Evolutionary conservation across 2,329 filamentous ascomycete genomes (phyloP), one percentile per base, ranked within the genome.

Genomic region (Exophiala xenobiotica): DNA sequence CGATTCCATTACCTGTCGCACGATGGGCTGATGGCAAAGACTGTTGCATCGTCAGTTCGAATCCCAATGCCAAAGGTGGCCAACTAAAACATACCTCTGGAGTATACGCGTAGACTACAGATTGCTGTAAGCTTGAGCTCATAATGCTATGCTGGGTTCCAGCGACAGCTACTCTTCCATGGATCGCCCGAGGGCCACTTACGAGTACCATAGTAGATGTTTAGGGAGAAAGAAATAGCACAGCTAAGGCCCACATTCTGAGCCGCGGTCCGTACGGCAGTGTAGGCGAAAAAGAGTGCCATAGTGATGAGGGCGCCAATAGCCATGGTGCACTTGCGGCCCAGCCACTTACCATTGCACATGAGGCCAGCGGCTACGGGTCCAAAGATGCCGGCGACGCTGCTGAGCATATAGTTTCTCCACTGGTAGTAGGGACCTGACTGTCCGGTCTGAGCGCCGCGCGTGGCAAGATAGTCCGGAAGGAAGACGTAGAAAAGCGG

Each of bases 401-500:
- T 83, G 50, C 90, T 87, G 63, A 92, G 88, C n/a, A 90, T 75
- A 7, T 83, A 86, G 71, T 92, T 90, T n/a, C 88, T 81, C 68
- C 90, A 92, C 0, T 85, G 89, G 35, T 87, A 72, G 60, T 87
- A 86, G 0, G 85, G 88, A 37, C 82, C 86, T 6, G 85, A 83
- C 57, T 90, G 86, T 11, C 84, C 84, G 50, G 88, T 88, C 37
- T 87, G 70, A 0, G 78, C 83, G 4, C 87, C 86, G 11, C 85
- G 77, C 0, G 78, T 79, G 1, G 80, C 77, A 0, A 61, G 55
- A 27, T 49, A 60, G 27, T 58, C 43, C 11, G 59, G 59, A 3
- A 92, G 69, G 63, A 89, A 92, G 22, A 86, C 83, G 62, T 90
- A 90, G 70, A 90, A 92, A 0, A 91, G 75, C 0, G 88, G 88